Conservation (phyloP, 2,329 filamentous ascomycete genomes). For the Aspergillus aculeatus region DNA sequence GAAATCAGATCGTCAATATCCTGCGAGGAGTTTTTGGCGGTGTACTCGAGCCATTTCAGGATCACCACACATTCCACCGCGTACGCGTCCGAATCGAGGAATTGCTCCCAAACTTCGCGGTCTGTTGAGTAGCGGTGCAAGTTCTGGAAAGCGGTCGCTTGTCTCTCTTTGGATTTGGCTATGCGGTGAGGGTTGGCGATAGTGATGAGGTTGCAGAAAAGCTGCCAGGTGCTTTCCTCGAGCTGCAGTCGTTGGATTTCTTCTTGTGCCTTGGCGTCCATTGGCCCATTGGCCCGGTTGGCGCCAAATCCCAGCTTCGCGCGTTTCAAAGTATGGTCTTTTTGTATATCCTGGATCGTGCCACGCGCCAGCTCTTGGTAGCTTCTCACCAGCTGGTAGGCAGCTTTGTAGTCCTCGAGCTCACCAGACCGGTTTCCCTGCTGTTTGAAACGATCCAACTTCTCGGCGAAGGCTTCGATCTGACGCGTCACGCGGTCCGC, state of each 20-base stretch:
- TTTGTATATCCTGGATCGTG: slow-evolving; percentile 47
- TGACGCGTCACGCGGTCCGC: slow-evolving; percentile 72
- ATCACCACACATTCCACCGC: slow-evolving; percentile 78
- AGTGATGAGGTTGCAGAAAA: slow-evolving; percentile 72
- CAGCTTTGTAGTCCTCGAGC: slow-evolving; percentile 60
- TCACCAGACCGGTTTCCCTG: slow-evolving; percentile 47
- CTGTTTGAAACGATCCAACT: slow-evolving; percentile 71
- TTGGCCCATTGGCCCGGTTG: slow-evolving; percentile 20
- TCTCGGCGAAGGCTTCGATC: slow-evolving; percentile 81
- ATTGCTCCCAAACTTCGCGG: slow-evolving; percentile 67
- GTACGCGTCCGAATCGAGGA: slow-evolving; percentile 68
- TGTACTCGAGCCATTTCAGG: slow-evolving; percentile 81
- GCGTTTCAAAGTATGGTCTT: slow-evolving; percentile 41
- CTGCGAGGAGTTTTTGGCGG: slow-evolving; percentile 64
- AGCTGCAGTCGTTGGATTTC: slow-evolving; percentile 65
- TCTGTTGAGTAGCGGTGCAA: slow-evolving; percentile 60
- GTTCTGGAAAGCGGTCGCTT: slow-evolving; percentile 42
- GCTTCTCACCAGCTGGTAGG: slow-evolving; percentile 65
- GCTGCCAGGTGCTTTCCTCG: slow-evolving; percentile 88
- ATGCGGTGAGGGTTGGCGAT: slow-evolving; percentile 59
- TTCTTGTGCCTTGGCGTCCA: slow-evolving; percentile 30
- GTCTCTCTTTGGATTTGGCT: slow-evolving; percentile 38
- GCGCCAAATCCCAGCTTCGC: slow-evolving; percentile 33
- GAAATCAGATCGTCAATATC: slow-evolving; percentile 74
- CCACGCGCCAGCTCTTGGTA: slow-evolving; percentile 60